Conservation (phyloP, 2,329 filamentous ascomycete species). For the Aspergillus ochraceus region DNA sequence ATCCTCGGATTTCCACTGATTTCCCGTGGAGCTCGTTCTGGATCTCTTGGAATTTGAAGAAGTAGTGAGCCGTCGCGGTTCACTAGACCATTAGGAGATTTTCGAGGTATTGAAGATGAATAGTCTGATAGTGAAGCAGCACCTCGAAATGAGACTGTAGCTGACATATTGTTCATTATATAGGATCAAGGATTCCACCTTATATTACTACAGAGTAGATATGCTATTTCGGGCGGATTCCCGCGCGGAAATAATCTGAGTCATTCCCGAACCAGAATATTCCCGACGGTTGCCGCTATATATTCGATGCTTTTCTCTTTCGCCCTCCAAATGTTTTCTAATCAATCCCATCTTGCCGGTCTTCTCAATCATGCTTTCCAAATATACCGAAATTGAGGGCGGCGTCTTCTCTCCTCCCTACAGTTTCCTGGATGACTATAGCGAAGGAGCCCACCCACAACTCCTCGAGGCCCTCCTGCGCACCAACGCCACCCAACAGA, state of each 20-base stretch:
- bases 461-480: conserved; percentile 49
- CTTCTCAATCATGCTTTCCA: conserved; percentile 7
- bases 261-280: background rate
- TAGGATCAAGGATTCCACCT: too few species aligned
- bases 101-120: too few species aligned
- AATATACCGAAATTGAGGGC: conserved; percentile 10
- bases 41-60: too few species aligned
- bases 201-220: too few species aligned
- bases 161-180: too few species aligned
- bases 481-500: conserved; percentile 49
- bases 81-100: too few species aligned
- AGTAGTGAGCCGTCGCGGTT: too few species aligned
- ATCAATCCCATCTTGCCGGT: background rate
- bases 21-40: too few species aligned
- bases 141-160: too few species aligned
- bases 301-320: background rate
- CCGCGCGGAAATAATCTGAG: background rate
- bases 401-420: conserved; percentile 32
- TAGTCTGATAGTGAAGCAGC: too few species aligned
- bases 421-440: conserved; percentile 55
- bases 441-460: conserved; percentile 53
- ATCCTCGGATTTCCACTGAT: too few species aligned
- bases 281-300: background rate
- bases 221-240: background rate
- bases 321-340: background rate